A percentile compares a stretch with the other conserved stretches of the same genome.
Evolutionary conservation across 345 rosid species (phyloP).

Genomic region (Linum lewisii): DNA sequence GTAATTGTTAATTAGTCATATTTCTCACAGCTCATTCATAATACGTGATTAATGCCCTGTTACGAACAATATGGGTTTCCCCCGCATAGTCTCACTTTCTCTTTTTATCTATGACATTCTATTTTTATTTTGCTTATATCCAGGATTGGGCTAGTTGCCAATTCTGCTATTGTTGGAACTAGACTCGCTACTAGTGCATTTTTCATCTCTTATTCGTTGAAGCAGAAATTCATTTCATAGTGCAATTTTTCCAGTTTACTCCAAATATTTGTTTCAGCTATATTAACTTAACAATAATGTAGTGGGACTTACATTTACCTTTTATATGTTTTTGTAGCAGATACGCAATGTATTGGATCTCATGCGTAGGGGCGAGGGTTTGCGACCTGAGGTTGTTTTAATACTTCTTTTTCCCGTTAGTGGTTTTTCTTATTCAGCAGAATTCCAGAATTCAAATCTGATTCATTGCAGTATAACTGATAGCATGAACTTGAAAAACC

Average conservation of each 20-base stretch:
- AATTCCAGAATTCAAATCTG: too few species aligned
- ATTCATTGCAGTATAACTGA: too few species aligned
- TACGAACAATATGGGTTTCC: neutral
- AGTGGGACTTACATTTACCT: conserved; percentile 16
- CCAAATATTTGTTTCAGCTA: neutral
- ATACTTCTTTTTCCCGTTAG: neutral
- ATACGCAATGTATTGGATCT: conserved; percentile 70
- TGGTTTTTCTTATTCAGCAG: neutral
- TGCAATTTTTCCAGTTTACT: too few species aligned
- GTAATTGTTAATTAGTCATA: too few species aligned
- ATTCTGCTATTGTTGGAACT: too few species aligned
- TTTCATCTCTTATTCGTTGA: too few species aligned
- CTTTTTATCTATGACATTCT: too few species aligned
- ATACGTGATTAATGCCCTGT: neutral
- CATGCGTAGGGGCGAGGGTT: conserved; percentile 70
- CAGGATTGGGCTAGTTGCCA: neutral
- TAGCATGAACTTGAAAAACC: too few species aligned
- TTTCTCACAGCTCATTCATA: neutral
- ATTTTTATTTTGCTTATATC: neutral
- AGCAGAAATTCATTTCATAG: too few species aligned
- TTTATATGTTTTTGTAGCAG: conserved; percentile 27
- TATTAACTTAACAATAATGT: neutral
- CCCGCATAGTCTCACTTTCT: neutral
- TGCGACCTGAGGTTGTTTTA: conserved; percentile 63
- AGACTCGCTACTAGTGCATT: too few species aligned